phyloP scores from a whole-genome alignment of 1,284 basidiomycete genomes.

The Rhodotorula sp. region DNA sequence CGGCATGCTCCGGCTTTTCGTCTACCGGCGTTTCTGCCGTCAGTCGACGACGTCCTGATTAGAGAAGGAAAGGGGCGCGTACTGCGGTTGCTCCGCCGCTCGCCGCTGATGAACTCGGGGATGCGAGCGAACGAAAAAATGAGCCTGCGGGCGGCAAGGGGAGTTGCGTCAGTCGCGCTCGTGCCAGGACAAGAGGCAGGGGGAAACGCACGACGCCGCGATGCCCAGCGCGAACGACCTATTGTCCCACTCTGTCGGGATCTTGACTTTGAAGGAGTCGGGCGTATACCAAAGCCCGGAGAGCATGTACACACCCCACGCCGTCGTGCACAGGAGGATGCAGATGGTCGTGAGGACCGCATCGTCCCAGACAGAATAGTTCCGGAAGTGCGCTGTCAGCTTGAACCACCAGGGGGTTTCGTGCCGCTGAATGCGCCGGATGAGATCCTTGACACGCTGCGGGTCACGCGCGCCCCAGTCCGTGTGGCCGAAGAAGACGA shows the following conservation, averaged over 20 bases:
- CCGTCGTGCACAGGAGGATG: neutral
- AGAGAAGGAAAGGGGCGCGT: neutral
- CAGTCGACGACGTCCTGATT: no score
- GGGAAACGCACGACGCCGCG: neutral
- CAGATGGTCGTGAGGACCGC: neutral
- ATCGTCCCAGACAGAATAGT: slow-evolving; percentile 14
- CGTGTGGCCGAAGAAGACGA: slow-evolving; percentile 9
- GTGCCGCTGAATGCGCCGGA: neutral
- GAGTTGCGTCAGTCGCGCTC: no score
- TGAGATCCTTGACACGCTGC: neutral
- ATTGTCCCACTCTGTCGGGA: neutral
- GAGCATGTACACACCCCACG: slow-evolving; percentile 4
- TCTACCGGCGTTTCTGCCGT: neutral
- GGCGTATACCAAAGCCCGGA: neutral
- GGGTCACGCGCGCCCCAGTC: neutral
- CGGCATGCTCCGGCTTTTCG: neutral
- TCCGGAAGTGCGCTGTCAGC: neutral
- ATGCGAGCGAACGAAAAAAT: slow-evolving; percentile 9
- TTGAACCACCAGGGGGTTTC: neutral
- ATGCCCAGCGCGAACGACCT: neutral
- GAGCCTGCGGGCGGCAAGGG: neutral
- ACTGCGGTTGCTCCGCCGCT: neutral
- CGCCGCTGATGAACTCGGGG: slow-evolving; percentile 1
- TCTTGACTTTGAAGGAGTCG: neutral
- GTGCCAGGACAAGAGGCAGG: no score